Percentiles rank a stretch among this genome's conserved stretches.
phyloP scores from a whole-genome alignment of 73 alveolate species.

The Stentor coeruleus region DNA sequence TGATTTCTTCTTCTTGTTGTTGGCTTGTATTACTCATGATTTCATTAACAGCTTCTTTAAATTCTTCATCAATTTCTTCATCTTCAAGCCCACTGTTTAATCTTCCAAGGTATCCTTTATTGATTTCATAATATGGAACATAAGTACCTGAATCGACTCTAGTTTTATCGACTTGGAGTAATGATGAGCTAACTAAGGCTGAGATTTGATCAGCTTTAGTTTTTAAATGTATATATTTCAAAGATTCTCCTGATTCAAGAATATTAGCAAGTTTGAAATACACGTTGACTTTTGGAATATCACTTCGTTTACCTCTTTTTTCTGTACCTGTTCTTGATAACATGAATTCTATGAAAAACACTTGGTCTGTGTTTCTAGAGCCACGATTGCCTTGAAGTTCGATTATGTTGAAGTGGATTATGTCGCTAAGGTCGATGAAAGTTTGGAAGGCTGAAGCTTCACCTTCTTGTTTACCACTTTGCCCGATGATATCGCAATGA shows the following conservation, averaged over 20 bases:
- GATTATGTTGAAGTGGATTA: neutral
- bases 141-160: slow-evolving; percentile 3
- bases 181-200: neutral
- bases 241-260: neutral
- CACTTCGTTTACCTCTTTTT: neutral
- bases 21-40: slow-evolving; percentile 41
- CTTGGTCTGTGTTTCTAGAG: neutral
- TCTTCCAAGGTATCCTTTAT: neutral
- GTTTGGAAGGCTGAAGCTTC: neutral
- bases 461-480: neutral
- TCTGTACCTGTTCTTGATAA: slow-evolving; percentile 6
- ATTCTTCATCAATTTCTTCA: slow-evolving; percentile 63
- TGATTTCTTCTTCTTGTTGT: slow-evolving; percentile 37
- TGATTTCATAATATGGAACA: slow-evolving; percentile 15
- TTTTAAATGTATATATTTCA: neutral
- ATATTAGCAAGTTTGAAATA: neutral
- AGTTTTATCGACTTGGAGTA: neutral
- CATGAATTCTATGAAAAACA: neutral
- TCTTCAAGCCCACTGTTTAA: neutral
- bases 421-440: neutral
- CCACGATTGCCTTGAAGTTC: slow-evolving; percentile 11
- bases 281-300: neutral
- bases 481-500: neutral
- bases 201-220: neutral
- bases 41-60: slow-evolving; percentile 59